These are phyloP conservation scores for Globisporangium spinosum DNA, from an alignment of 352 stramenopile genomes.

Conservation along the genomic window DNA sequence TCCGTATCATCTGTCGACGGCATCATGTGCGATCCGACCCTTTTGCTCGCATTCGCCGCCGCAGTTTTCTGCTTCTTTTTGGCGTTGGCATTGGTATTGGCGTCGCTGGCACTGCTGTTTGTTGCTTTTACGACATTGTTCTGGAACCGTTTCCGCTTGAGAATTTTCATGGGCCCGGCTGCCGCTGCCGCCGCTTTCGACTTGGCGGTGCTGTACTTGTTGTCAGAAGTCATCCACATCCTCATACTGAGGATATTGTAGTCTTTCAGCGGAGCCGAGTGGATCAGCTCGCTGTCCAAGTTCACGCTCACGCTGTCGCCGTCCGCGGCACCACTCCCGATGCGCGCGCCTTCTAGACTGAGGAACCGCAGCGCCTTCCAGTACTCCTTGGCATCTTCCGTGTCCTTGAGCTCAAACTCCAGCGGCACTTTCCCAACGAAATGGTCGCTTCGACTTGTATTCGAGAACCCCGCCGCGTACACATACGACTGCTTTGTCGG, in stretches of 20 bases:
- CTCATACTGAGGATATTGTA: constrained; percentile 68
- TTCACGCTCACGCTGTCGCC: constrained; percentile 44
- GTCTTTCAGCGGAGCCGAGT: constrained; percentile 49
- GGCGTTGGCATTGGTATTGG: neutral
- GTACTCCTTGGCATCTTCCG: constrained; percentile 52
- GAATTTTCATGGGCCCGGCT: constrained; percentile 34
- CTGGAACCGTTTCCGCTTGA: constrained; percentile 61
- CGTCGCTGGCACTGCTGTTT: constrained; percentile 6
- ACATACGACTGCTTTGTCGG: constrained; percentile 57
- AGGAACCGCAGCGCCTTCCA: constrained; percentile 75
- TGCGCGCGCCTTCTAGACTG: constrained; percentile 53
- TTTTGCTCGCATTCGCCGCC: neutral
- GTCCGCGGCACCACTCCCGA: constrained; percentile 37
- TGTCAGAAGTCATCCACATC: constrained; percentile 59
- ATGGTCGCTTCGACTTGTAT: constrained; percentile 47
- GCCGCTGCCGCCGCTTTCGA: constrained; percentile 45
- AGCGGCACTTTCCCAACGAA: constrained; percentile 55
- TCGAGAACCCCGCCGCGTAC: constrained; percentile 57
- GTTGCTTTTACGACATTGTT: constrained; percentile 9
- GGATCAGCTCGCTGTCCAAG: constrained; percentile 51
- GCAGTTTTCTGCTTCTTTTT: constrained; percentile 20
- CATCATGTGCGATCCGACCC: constrained; percentile 23
- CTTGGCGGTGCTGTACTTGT: constrained; percentile 38
- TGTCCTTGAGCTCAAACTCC: constrained; percentile 37
- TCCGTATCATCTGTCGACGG: constrained; percentile 29